Conservation (phyloP, 1,284 basidiomycete species). For the Meripilus lineatus region DNA sequence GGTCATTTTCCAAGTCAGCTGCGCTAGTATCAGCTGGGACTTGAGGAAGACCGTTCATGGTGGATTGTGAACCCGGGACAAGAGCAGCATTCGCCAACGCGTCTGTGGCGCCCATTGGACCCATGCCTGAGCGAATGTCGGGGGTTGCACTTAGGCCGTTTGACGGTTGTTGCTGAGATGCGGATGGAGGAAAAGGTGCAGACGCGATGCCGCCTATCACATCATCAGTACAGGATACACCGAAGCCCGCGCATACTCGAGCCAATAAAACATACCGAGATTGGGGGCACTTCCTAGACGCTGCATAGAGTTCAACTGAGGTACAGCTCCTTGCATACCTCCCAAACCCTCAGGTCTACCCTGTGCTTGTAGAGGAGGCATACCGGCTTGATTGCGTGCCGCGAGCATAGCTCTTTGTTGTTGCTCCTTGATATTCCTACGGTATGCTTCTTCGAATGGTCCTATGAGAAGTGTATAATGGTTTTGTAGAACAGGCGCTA, state of each 20-base stretch:
- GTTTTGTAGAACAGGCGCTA: slow-evolving; percentile 45
- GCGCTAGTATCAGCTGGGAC: slow-evolving; percentile 12
- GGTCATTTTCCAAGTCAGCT: slow-evolving; percentile 24
- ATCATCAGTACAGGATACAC: background rate
- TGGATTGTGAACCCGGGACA: background rate
- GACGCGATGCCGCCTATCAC: background rate
- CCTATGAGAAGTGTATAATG: slow-evolving; percentile 57
- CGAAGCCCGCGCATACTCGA: slow-evolving; percentile 3
- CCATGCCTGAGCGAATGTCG: no score
- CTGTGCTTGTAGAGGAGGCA: slow-evolving; percentile 15
- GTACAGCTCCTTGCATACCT: slow-evolving; percentile 15
- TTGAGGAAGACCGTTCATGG: background rate
- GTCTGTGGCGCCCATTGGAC: background rate
- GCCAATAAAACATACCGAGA: slow-evolving; percentile 13
- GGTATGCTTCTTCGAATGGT: slow-evolving; percentile 67
- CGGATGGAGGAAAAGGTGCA: background rate
- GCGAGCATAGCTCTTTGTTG: slow-evolving; percentile 45
- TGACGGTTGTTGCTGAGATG: slow-evolving; percentile 9
- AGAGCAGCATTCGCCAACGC: background rate
- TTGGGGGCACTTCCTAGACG: slow-evolving; percentile 16
- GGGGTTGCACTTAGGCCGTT: slow-evolving; percentile 9
- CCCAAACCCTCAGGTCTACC: slow-evolving; percentile 12
- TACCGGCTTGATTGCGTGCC: slow-evolving; percentile 10
- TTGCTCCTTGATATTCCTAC: slow-evolving; percentile 53
- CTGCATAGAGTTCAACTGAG: slow-evolving; percentile 25